phyloP scores from a whole-genome alignment of 176 grass and related monocot genomes.

The Carex pumila region DNA sequence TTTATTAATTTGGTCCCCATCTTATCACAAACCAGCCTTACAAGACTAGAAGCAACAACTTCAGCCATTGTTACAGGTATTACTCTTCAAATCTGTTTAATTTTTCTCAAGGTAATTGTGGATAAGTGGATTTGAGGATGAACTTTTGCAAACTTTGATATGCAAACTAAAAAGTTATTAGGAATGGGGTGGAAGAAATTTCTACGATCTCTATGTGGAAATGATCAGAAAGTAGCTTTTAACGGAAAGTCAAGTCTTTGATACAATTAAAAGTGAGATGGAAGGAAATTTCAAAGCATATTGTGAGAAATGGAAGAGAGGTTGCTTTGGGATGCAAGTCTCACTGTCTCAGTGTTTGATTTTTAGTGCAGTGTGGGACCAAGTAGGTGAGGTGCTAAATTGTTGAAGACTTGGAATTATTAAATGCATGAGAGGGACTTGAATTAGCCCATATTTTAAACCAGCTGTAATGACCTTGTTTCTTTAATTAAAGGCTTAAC shows the following conservation, averaged over 20 bases:
- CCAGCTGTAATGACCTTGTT: no score
- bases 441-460: no score
- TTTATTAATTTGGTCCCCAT: background rate
- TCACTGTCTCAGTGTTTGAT: background rate
- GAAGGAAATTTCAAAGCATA: background rate
- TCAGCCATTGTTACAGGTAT: background rate
- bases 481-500: no score
- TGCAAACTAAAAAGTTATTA: background rate
- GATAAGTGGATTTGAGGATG: background rate
- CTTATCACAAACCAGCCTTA: conserved; percentile 16
- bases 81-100: background rate
- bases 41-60: background rate
- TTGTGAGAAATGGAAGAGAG: background rate
- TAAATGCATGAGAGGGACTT: no score
- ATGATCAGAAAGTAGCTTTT: no score
- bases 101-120: background rate
- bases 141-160: background rate
- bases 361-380: background rate
- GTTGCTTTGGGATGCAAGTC: background rate
- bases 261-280: background rate
- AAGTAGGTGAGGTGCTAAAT: background rate
- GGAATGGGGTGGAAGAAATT: background rate
- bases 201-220: background rate
- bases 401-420: background rate
- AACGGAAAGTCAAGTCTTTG: background rate